Conservation (phyloP, 1,139 yeast species). For the Zygoascus meyerae region DNA sequence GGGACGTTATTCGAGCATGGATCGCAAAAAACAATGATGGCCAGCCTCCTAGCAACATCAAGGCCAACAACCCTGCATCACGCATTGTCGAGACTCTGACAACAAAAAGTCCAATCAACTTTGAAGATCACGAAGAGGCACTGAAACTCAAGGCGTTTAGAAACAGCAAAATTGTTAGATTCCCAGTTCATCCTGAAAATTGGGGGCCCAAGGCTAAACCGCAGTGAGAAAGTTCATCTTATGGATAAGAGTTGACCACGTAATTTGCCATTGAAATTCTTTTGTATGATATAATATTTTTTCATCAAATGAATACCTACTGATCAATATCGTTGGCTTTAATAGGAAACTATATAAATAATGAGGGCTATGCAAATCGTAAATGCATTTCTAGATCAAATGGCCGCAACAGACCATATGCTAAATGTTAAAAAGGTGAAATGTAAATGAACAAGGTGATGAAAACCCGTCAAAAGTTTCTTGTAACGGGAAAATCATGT, state of each 20-base stretch:
- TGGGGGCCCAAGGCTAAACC: constrained; percentile 89
- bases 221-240: not conserved
- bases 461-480: no score
- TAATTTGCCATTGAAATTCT: not conserved
- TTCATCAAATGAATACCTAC: not conserved
- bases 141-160: constrained; percentile 55
- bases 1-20: constrained; percentile 71
- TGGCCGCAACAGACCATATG: no score
- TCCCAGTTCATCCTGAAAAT: constrained; percentile 86
- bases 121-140: constrained; percentile 48
- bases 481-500: no score
- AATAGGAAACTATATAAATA: no score
- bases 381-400: no score
- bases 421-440: no score
- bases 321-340: no score
- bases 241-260: no score
- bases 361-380: no score
- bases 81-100: constrained; percentile 45
- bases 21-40: constrained; percentile 41
- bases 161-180: constrained; percentile 73
- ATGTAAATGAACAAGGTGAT: no score
- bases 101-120: constrained; percentile 34
- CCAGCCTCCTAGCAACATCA: constrained; percentile 34
- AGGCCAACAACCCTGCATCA: constrained; percentile 57
- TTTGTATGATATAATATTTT: not conserved